A percentile compares a stretch with the other conserved stretches of the same genome.
Evolutionary conservation across 176 grass and related monocot genomes (phyloP).

Genomic region (Calamus simplicifolius): DNA sequence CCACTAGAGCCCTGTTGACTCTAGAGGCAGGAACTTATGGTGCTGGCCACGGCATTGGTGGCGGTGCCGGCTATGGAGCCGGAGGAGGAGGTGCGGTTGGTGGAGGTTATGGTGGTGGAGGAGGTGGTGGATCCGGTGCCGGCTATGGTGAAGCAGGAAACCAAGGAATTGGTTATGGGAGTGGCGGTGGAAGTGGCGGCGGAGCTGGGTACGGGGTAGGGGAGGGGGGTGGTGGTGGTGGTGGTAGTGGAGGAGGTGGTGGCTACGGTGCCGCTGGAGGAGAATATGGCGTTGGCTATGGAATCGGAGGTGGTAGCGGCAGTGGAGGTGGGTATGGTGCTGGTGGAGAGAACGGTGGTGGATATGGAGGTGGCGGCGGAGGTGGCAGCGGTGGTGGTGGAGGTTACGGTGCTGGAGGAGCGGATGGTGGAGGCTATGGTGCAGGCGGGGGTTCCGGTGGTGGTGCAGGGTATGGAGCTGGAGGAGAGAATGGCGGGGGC

Average conservation of each 20-base stretch:
- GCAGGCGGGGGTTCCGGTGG: background rate
- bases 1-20: conserved; percentile 23
- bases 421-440: background rate
- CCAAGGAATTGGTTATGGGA: no score
- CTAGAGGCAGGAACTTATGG: conserved; percentile 7
- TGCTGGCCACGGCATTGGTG: background rate
- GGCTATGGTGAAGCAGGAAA: no score
- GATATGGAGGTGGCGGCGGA: background rate
- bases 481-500: background rate
- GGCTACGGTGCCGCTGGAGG: no score
- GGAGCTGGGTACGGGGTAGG: no score
- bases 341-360: background rate
- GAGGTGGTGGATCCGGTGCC: no score
- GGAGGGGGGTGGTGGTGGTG: no score
- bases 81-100: conserved; percentile 3
- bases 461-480: background rate
- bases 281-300: background rate
- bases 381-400: background rate
- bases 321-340: background rate
- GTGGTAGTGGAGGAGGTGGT: no score
- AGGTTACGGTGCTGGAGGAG: conserved; percentile 1
- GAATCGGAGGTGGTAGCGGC: background rate
- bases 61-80: background rate
- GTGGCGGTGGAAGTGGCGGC: no score
- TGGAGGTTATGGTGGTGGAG: conserved; percentile 9